Evolutionary conservation across 352 stramenopile genomes (phyloP).

Genomic region (Globisporangium radiosum): DNA sequence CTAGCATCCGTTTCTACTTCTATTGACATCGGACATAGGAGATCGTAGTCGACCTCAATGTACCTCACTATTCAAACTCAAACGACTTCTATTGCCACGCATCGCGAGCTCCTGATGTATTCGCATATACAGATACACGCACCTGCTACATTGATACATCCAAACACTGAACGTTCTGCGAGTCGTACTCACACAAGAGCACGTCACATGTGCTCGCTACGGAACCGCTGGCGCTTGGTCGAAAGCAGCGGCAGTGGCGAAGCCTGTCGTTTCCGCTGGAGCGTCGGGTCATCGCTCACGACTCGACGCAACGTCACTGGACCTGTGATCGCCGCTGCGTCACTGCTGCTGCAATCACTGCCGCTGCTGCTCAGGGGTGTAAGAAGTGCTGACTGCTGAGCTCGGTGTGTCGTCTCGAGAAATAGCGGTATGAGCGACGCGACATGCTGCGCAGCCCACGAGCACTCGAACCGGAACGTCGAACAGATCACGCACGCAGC

Average conservation of each 20-base stretch:
- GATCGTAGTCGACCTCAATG: no score
- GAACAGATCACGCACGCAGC: slow-evolving; percentile 23
- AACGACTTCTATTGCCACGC: no score
- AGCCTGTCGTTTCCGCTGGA: neutral
- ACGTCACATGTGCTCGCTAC: neutral
- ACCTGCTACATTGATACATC: no score
- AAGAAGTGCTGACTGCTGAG: neutral
- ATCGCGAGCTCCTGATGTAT: no score
- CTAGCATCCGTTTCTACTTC: no score
- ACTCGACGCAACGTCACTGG: slow-evolving; percentile 11
- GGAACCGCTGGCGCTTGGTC: slow-evolving; percentile 10
- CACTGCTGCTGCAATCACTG: neutral
- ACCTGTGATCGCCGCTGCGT: neutral
- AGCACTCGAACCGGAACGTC: slow-evolving; percentile 21
- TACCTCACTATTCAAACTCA: no score
- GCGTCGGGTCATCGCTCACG: slow-evolving; percentile 17
- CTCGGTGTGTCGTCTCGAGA: neutral
- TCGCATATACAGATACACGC: no score
- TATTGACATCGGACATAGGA: no score
- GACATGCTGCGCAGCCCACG: slow-evolving; percentile 29
- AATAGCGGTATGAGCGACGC: slow-evolving; percentile 33
- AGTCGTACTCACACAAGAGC: neutral
- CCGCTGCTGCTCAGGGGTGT: neutral
- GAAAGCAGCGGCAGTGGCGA: neutral
- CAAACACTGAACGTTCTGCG: no score